Percentiles rank a stretch among this genome's conserved stretches.
Evolutionary conservation across 176 grass and related monocot genomes (phyloP).

Genomic region (Bothriochloa decipiens): DNA sequence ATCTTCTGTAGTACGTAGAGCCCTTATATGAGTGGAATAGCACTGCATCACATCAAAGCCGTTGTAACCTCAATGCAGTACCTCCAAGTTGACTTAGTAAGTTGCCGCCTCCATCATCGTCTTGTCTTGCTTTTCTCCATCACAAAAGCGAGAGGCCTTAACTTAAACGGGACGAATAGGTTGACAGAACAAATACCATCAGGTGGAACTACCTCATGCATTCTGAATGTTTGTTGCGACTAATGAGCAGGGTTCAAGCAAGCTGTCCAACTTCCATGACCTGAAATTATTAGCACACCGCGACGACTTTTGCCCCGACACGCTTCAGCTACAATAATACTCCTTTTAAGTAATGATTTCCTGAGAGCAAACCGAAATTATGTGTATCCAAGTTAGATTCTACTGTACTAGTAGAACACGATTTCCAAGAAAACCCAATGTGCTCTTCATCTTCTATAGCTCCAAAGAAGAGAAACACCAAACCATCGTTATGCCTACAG

Average conservation of each 20-base stretch:
- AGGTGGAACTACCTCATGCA: conserved; percentile 38
- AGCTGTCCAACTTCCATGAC: conserved; percentile 17
- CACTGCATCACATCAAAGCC: background rate
- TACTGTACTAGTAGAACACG: background rate
- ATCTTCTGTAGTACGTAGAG: background rate
- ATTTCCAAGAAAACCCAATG: background rate
- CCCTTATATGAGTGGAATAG: background rate
- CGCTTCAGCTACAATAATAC: background rate
- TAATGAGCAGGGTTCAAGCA: conserved; percentile 18
- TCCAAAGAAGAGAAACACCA: background rate
- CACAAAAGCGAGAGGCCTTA: conserved; percentile 35
- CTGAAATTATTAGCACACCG: conserved; percentile 10
- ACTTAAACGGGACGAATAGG: conserved; percentile 47
- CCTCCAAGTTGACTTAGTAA: background rate
- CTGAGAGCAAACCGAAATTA: background rate
- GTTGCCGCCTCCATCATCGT: no score
- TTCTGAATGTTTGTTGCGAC: conserved; percentile 42
- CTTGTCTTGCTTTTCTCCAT: background rate
- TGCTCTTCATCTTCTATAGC: background rate
- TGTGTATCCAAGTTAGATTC: background rate
- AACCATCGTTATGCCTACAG: background rate
- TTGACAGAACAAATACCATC: conserved; percentile 18
- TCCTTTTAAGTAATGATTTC: background rate
- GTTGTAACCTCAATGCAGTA: background rate
- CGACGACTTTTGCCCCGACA: conserved; percentile 11